phyloP scores from a whole-genome alignment of 208 protist species.

The Entamoeba invadens region DNA sequence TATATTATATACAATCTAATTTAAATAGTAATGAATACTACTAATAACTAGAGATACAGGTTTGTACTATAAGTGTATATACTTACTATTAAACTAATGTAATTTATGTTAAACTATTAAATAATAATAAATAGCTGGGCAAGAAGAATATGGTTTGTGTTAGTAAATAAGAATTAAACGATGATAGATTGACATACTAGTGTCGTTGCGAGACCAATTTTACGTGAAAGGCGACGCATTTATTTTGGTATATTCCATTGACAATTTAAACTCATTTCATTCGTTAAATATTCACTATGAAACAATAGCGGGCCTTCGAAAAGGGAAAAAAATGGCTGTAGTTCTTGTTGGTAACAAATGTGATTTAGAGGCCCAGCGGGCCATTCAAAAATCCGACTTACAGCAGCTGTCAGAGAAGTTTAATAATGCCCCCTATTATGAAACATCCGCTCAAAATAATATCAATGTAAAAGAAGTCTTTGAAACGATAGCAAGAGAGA shows the following conservation, averaged over 20 bases:
- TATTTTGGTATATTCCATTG: background rate
- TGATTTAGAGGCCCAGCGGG: constrained; percentile 10
- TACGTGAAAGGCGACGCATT: background rate
- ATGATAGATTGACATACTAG: too few species aligned
- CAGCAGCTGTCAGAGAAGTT: background rate
- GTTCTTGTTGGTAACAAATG: constrained; percentile 30
- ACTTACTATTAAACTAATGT: too few species aligned
- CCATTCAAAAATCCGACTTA: background rate
- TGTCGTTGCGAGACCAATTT: constrained; percentile 1
- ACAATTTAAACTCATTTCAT: background rate
- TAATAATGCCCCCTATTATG: constrained; percentile 19
- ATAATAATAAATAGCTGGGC: too few species aligned
- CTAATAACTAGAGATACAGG: too few species aligned
- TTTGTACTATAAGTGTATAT: too few species aligned
- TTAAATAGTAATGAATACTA: too few species aligned
- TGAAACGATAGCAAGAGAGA: background rate
- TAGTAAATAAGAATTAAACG: too few species aligned
- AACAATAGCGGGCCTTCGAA: background rate
- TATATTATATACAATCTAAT: too few species aligned
- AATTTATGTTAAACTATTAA: too few species aligned
- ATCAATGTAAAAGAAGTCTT: constrained; percentile 36
- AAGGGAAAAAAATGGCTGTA: background rate
- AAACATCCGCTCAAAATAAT: constrained; percentile 33
- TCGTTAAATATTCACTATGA: background rate
- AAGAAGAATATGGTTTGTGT: constrained; percentile 53